Conservation (phyloP, 306 rosid genomes). For the Fragaria vesca region DNA sequence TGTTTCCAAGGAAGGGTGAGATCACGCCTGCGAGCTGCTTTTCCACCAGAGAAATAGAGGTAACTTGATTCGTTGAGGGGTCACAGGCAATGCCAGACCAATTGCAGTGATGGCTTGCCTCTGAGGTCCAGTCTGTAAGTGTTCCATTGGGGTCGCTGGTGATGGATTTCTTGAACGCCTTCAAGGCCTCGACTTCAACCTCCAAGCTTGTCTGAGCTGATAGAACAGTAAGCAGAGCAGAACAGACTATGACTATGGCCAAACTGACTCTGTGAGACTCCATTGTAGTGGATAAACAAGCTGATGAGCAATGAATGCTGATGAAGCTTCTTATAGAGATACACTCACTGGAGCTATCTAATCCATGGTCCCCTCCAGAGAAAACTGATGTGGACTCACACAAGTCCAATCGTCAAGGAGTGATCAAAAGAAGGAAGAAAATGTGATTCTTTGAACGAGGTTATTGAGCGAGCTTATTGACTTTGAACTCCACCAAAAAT, state of each 20-base stretch:
- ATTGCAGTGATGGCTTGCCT: conserved; percentile 53
- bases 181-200: conserved; percentile 62
- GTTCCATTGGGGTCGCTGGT: conserved; percentile 49
- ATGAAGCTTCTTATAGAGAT: conserved; percentile 19
- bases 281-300: conserved; percentile 27
- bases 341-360: no score
- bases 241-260: conserved; percentile 31
- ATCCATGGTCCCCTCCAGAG: neutral
- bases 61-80: conserved; percentile 42
- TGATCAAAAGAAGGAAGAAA: conserved; percentile 5
- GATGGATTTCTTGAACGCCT: conserved; percentile 59
- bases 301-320: conserved; percentile 3
- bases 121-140: conserved; percentile 52
- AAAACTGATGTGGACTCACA: conserved; percentile 8
- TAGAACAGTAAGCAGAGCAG: conserved; percentile 24
- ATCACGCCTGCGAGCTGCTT: conserved; percentile 62
- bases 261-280: conserved; percentile 38
- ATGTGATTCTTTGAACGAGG: conserved; percentile 21
- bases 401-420: neutral
- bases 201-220: conserved; percentile 40
- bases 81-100: conserved; percentile 78
- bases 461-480: conserved; percentile 13
- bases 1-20: conserved; percentile 74
- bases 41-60: conserved; percentile 46
- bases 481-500: neutral